Evolutionary conservation across 2,329 filamentous ascomycete genomes (phyloP).

Genomic region (Trichoderma lentiforme): DNA sequence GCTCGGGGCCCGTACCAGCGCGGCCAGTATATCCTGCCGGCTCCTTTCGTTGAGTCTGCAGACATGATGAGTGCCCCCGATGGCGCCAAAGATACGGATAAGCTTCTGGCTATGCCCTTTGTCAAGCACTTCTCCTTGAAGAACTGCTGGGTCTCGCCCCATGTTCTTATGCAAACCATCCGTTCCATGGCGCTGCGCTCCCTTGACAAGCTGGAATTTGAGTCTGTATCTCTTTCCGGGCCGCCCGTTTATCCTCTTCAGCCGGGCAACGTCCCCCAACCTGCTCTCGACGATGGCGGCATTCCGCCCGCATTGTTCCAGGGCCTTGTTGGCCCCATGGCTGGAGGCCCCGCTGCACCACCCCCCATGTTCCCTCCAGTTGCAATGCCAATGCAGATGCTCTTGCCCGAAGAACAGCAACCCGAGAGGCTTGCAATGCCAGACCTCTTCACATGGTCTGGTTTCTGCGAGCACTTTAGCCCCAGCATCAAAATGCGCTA

Average conservation of each 20-base stretch:
- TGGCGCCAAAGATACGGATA: conserved; percentile 32
- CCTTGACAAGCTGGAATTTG: conserved; percentile 54
- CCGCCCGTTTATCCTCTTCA: conserved; percentile 32
- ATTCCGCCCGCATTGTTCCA: background rate
- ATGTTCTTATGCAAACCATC: conserved; percentile 52
- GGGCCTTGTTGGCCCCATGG: background rate
- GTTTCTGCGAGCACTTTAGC: conserved; percentile 42
- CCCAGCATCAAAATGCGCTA: conserved; percentile 32
- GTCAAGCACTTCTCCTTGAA: conserved; percentile 59
- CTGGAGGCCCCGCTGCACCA: background rate
- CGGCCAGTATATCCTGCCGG: conserved; percentile 60
- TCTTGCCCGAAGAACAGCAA: background rate
- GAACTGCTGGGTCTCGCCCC: conserved; percentile 66
- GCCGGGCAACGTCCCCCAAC: conserved; percentile 11
- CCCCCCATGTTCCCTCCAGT: background rate
- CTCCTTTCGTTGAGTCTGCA: conserved; percentile 47
- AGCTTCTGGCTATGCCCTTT: conserved; percentile 52
- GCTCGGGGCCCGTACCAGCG: conserved; percentile 59
- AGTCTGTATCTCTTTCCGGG: conserved; percentile 63
- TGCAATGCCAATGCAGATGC: background rate
- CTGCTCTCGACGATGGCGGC: background rate
- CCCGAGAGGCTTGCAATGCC: conserved; percentile 21
- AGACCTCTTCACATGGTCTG: conserved; percentile 38
- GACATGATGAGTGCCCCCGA: conserved; percentile 30
- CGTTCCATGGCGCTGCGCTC: conserved; percentile 43